These are phyloP conservation scores for Monosporascus cannonballus DNA, from an alignment of 2,329 filamentous ascomycete genomes.

Conservation along the genomic window DNA sequence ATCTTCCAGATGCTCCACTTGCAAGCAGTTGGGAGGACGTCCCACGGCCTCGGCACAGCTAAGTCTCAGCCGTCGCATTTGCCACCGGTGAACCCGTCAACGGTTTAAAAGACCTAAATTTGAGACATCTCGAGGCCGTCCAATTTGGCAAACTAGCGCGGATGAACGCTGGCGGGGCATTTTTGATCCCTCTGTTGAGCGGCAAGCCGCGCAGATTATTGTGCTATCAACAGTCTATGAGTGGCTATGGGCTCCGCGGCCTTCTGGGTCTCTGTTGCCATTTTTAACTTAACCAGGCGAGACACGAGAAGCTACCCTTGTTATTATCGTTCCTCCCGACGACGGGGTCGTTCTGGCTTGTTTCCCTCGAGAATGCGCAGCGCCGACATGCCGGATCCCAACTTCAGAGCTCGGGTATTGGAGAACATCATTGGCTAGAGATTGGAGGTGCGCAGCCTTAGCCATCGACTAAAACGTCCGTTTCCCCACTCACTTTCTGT, in stretches of 20 bases:
- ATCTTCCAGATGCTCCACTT: neutral
- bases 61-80: conserved; percentile 4
- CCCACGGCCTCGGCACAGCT: neutral
- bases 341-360: conserved; percentile 5
- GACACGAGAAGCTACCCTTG: conserved; percentile 18
- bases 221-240: conserved; percentile 18
- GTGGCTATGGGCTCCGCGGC: conserved; percentile 3
- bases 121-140: conserved; percentile 20
- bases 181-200: conserved; percentile 25
- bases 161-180: conserved; percentile 26
- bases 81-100: conserved; percentile 12
- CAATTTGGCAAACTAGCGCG: conserved; percentile 15
- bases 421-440: conserved; percentile 15
- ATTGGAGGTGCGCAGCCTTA: conserved; percentile 4
- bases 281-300: conserved; percentile 25
- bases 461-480: conserved; percentile 5
- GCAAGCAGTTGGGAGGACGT: neutral
- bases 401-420: conserved; percentile 19
- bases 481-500: neutral
- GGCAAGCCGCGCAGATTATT: conserved; percentile 35
- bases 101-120: conserved; percentile 11
- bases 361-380: conserved; percentile 6
- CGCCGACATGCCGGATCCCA: conserved; percentile 12
- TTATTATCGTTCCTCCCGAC: conserved; percentile 7
- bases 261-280: conserved; percentile 17